phyloP scores from a whole-genome alignment of 2,329 filamentous ascomycete genomes.

The Periconia sp. region DNA sequence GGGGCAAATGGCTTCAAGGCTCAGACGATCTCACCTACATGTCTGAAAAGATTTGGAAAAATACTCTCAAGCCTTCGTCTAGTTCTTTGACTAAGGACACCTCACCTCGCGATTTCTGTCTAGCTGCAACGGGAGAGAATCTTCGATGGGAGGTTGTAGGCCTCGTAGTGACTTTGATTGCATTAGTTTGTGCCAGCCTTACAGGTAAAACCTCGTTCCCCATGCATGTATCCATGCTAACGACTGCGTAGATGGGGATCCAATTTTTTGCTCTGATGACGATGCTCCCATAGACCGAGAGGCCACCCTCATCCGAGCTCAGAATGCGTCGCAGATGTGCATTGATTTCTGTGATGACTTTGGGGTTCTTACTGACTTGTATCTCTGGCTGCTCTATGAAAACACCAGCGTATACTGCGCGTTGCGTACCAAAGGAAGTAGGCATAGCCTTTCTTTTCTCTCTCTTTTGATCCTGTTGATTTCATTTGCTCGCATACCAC shows the following conservation, averaged over 20 bases:
- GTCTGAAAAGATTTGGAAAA: constrained; percentile 47
- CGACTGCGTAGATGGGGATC: constrained; percentile 28
- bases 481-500: neutral
- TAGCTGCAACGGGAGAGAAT: constrained; percentile 41
- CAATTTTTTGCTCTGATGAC: constrained; percentile 33
- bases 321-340: constrained; percentile 33
- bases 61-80: constrained; percentile 42
- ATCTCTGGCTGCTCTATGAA: constrained; percentile 38
- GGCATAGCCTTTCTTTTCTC: constrained; percentile 5
- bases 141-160: constrained; percentile 50
- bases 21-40: constrained; percentile 37
- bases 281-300: constrained; percentile 27
- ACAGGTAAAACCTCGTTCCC: constrained; percentile 16
- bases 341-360: constrained; percentile 35
- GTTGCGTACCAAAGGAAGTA: constrained; percentile 33
- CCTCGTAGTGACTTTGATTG: constrained; percentile 41
- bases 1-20: constrained; percentile 25
- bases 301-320: constrained; percentile 23
- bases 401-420: constrained; percentile 26
- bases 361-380: constrained; percentile 36
- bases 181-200: constrained; percentile 36
- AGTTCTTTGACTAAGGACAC: constrained; percentile 37
- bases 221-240: too few relatives aligned
- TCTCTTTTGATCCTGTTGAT: neutral
- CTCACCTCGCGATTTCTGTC: constrained; percentile 42